Base-by-base conservation (phyloP, 2,329 filamentous ascomycete species). In the Aspergillus sergii region DNA sequence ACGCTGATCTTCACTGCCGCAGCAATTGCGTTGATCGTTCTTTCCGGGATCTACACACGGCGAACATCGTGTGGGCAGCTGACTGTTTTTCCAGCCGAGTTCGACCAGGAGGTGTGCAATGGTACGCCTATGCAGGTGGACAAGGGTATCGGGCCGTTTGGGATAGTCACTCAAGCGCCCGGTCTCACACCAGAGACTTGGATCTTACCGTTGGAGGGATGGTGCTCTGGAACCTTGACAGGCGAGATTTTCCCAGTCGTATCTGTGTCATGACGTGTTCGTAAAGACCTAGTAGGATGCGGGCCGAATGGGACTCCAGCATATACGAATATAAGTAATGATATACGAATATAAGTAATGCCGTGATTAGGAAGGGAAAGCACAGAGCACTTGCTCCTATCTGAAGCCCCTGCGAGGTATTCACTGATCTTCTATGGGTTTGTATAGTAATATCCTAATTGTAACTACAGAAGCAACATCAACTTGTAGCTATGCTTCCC, bases 161-260 rank as follows among this genome's bases (percentile, higher is more conserved):
- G 39, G 9, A 28, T 61, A 43, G 11, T 50, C 6, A 57, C 45
- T 32, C 41, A 32, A 16, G 23, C 26, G 41, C 30, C 48, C 19
- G 51, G 7, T 1, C 34, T 60, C 16, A 46, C 34, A 5, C 58
- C 58, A 9, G 16, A 30, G 16, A 60, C 39, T 11, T 60, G 51
- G 50, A 28, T 61, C 50, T n/a, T 57, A 14, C 59, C 51, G n/a
- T 21, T 61, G 4, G 19, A 61, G 3, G 59, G 59, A 3, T 61
- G 59, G 59, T 61, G 59, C 26, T 61, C 59, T 28, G 59, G 59
- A 28, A 61, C 51, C 4, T 26, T 61, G 43, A 46, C 41, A 1
- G 43, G 53, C 1, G 41, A 57, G 11, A 51, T 59, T 32, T 5
- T 53, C n/a, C 57, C 57, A 11, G 34, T 59, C 11, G 23, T 45